Conservation (phyloP, 2,329 filamentous ascomycete species). For the Verticillium longisporum region DNA sequence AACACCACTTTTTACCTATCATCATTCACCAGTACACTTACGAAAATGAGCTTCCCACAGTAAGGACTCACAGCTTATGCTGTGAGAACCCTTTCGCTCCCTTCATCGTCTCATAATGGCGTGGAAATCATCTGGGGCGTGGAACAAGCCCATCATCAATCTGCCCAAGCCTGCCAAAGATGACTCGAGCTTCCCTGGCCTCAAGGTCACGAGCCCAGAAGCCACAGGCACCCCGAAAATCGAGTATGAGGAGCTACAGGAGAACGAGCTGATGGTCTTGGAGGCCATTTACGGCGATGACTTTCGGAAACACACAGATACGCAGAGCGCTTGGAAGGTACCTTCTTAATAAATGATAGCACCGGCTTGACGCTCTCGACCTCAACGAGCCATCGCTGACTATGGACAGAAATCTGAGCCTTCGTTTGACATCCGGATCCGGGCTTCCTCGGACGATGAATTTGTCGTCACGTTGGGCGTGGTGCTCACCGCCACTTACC, state of each 20-base stretch:
- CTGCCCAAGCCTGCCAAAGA: conserved; percentile 29
- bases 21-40: not conserved
- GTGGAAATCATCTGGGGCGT: conserved; percentile 39
- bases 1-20: not conserved
- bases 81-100: conserved; percentile 32
- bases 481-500: conserved; percentile 83
- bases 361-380: not conserved
- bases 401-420: conserved; percentile 67
- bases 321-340: conserved; percentile 80
- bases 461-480: conserved; percentile 67
- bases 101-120: conserved; percentile 34
- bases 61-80: conserved; percentile 46
- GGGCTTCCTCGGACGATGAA: conserved; percentile 65
- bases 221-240: conserved; percentile 32
- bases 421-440: conserved; percentile 73
- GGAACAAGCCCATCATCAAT: conserved; percentile 38
- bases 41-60: conserved; percentile 37
- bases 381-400: not conserved
- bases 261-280: conserved; percentile 80
- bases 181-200: conserved; percentile 45
- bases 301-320: conserved; percentile 66
- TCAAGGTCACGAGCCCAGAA: conserved; percentile 35
- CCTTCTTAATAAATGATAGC: conserved; percentile 1
- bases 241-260: conserved; percentile 77
- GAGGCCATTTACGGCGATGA: conserved; percentile 87